phyloP scores from a whole-genome alignment of 2,329 filamentous ascomycete genomes.

The Xylariales sp. region DNA sequence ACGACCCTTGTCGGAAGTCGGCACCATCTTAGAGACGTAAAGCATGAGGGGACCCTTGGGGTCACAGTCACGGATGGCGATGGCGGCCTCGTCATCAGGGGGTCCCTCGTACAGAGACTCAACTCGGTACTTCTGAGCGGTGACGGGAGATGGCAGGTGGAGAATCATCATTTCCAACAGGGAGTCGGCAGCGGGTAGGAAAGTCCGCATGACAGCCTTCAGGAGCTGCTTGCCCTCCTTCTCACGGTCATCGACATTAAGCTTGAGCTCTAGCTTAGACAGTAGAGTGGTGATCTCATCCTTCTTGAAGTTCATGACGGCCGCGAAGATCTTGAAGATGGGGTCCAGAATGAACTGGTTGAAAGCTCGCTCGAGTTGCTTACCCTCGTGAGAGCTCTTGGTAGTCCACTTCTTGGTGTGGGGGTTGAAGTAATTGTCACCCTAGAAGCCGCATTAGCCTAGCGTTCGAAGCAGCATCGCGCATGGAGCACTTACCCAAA shows the following conservation, averaged over 20 bases:
- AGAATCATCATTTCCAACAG: slow-evolving; percentile 99
- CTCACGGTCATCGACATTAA: slow-evolving; percentile 77
- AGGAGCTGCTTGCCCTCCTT: slow-evolving; percentile 97
- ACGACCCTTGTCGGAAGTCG: slow-evolving; percentile 98
- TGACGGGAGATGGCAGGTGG: slow-evolving; percentile 92
- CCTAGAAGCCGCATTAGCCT: slow-evolving; percentile 27
- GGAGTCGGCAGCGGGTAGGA: slow-evolving; percentile 96
- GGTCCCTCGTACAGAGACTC: slow-evolving; percentile 99
- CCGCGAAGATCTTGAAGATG: slow-evolving; percentile 98
- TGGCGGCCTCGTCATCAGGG: slow-evolving; percentile 82
- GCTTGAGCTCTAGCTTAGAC: slow-evolving; percentile 94
- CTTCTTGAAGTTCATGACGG: slow-evolving; percentile 98
- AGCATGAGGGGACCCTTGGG: slow-evolving; percentile 98
- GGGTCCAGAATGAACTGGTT: slow-evolving; percentile 99
- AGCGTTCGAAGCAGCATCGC: too few relatives aligned
- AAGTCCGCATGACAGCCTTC: slow-evolving; percentile 97
- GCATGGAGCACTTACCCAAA: slow-evolving; percentile 64
- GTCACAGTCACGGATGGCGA: slow-evolving; percentile 98
- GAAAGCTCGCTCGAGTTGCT: slow-evolving; percentile 95
- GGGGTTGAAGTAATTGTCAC: slow-evolving; percentile 99
- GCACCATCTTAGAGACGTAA: slow-evolving; percentile 99
- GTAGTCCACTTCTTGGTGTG: slow-evolving; percentile 99
- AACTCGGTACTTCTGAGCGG: slow-evolving; percentile 94
- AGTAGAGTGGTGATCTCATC: slow-evolving; percentile 81
- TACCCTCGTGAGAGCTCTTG: slow-evolving; percentile 74